Percentiles rank a stretch among this genome's conserved stretches.
Evolutionary conservation across 1,284 basidiomycete species (phyloP).

Genomic region (Rhodotorula sp.): DNA sequence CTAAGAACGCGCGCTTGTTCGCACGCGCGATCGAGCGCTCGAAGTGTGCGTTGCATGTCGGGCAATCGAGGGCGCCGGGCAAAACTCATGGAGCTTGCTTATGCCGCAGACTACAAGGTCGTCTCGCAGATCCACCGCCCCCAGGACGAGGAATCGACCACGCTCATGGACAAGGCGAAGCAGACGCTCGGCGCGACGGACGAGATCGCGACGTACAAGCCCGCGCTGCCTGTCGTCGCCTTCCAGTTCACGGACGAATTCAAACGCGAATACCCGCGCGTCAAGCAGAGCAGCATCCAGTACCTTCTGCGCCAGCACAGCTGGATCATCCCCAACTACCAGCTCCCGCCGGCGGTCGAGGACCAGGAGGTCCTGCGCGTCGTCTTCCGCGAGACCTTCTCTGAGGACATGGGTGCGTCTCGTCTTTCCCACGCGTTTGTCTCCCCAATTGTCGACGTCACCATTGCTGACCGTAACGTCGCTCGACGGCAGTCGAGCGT

Average conservation of each 20-base stretch:
- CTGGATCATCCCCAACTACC: slow-evolving; percentile 80
- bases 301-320: slow-evolving; percentile 71
- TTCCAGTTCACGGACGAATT: slow-evolving; percentile 83
- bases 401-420: slow-evolving; percentile 45
- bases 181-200: slow-evolving; percentile 26
- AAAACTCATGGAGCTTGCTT: too few relatives aligned
- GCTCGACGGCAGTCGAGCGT: slow-evolving; percentile 28
- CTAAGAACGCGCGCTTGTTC: slow-evolving; percentile 66
- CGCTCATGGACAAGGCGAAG: slow-evolving; percentile 23
- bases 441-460: not conserved
- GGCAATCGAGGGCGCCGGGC: too few relatives aligned
- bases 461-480: not conserved
- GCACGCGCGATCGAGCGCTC: slow-evolving; percentile 81
- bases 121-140: slow-evolving; percentile 38
- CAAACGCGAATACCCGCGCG: slow-evolving; percentile 40
- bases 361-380: slow-evolving; percentile 78
- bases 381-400: slow-evolving; percentile 75
- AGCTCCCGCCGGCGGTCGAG: slow-evolving; percentile 67
- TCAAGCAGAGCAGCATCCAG: slow-evolving; percentile 89
- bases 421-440: not conserved
- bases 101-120: slow-evolving; percentile 35
- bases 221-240: slow-evolving; percentile 84
- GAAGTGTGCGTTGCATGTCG: slow-evolving; percentile 53
- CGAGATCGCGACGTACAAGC: slow-evolving; percentile 57
- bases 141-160: slow-evolving; percentile 1